These are phyloP conservation scores for Clitopilus hobsonii DNA, from an alignment of 768 basidiomycete genomes.

Conservation along the genomic window DNA sequence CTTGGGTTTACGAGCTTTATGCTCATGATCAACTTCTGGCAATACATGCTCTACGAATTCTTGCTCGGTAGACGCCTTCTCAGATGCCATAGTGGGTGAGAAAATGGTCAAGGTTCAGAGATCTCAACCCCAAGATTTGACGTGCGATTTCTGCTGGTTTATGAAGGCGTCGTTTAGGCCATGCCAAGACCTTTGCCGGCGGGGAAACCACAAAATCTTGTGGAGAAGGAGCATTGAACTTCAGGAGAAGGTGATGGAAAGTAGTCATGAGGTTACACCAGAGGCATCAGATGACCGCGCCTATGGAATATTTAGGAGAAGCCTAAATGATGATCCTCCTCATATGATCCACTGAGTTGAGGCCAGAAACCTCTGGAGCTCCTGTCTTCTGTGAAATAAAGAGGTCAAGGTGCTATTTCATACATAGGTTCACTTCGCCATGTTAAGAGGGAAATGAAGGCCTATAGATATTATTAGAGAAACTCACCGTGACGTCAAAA, in stretches of 20 bases:
- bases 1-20: conserved; percentile 8
- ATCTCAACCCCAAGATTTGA: neutral
- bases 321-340: neutral
- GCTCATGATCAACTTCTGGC: neutral
- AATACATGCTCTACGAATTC: neutral
- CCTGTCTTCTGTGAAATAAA: no score
- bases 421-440: no score
- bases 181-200: neutral
- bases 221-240: neutral
- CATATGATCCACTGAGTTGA: no score
- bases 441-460: no score
- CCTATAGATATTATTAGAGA: neutral
- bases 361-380: no score
- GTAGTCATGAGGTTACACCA: neutral
- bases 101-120: neutral
- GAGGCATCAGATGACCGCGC: neutral
- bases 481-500: neutral
- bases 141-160: neutral
- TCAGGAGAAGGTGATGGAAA: neutral
- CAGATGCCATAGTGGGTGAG: neutral
- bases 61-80: neutral
- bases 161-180: neutral
- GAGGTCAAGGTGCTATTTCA: no score
- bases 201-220: neutral
- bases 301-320: no score